These are phyloP conservation scores for Trichophaea hybrida DNA, from an alignment of 2,329 filamentous ascomycete species.

Conservation along the genomic window DNA sequence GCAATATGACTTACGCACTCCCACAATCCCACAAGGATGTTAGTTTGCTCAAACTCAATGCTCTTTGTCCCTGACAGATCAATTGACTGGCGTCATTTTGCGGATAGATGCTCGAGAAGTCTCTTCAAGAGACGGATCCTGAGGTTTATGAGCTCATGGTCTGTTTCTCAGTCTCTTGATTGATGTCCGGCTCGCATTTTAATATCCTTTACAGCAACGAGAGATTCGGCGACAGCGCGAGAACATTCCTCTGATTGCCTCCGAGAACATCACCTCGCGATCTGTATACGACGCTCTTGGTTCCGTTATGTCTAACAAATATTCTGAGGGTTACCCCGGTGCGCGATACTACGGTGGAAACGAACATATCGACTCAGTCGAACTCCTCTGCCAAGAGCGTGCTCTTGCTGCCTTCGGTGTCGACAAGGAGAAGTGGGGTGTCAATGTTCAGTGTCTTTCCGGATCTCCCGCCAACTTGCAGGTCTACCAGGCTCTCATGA, in stretches of 20 bases:
- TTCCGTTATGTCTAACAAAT: constrained; percentile 95
- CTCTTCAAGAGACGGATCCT: constrained; percentile 76
- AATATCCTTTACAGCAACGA: constrained; percentile 47
- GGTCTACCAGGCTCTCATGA: constrained; percentile 95
- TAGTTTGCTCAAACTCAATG: constrained; percentile 23
- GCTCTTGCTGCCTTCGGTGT: constrained; percentile 83
- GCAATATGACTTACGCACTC: constrained; percentile 35
- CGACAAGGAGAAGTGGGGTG: constrained; percentile 82
- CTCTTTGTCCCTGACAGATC: not conserved
- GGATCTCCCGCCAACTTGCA: constrained; percentile 94
- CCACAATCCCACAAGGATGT: constrained; percentile 43
- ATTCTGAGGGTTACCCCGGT: constrained; percentile 96
- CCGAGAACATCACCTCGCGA: constrained; percentile 97
- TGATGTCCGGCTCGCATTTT: not conserved
- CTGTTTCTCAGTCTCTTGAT: constrained; percentile 30
- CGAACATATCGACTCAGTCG: constrained; percentile 94
- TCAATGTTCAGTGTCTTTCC: constrained; percentile 91
- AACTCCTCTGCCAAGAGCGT: constrained; percentile 86
- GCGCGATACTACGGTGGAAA: constrained; percentile 98
- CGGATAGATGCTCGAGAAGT: constrained; percentile 74
- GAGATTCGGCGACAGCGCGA: constrained; percentile 95
- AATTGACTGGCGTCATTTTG: constrained; percentile 28
- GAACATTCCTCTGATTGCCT: constrained; percentile 96
- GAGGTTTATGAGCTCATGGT: constrained; percentile 97
- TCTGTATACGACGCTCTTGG: constrained; percentile 96